Percentiles rank a stretch among this genome's conserved stretches.
phyloP scores from a whole-genome alignment of 129 eudicot species.

The Chrysanthemum seticuspe region DNA sequence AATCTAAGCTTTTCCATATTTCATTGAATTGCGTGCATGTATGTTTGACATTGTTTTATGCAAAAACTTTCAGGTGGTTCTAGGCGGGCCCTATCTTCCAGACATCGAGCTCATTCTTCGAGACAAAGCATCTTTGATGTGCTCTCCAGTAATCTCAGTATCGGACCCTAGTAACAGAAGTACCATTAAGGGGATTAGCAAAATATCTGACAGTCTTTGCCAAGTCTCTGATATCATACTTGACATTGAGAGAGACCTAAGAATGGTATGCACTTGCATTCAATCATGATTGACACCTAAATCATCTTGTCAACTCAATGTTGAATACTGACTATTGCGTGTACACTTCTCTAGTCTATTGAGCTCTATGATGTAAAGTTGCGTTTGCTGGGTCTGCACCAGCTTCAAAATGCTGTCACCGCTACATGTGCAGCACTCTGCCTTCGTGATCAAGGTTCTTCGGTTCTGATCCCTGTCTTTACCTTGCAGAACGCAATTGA shows the following conservation, averaged over 20 bases:
- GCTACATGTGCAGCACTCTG: constrained; percentile 96
- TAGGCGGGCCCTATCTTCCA: constrained; percentile 91
- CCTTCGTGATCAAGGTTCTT: constrained; percentile 79
- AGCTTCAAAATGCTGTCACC: constrained; percentile 92
- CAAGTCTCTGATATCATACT: constrained; percentile 76
- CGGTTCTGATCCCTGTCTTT: not conserved
- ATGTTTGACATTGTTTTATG: constrained; percentile 14
- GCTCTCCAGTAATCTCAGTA: constrained; percentile 71
- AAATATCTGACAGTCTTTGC: constrained; percentile 43
- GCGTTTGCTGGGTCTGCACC: constrained; percentile 80
- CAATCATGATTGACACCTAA: not conserved
- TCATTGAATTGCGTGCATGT: not conserved
- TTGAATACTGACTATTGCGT: constrained; percentile 3
- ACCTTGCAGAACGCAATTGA: not conserved
- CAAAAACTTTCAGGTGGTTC: constrained; percentile 59
- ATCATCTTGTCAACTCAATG: not conserved
- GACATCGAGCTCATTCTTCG: constrained; percentile 78
- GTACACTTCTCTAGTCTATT: constrained; percentile 51
- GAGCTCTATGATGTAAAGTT: constrained; percentile 66
- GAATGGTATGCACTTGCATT: constrained; percentile 46
- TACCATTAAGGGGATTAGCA: constrained; percentile 47
- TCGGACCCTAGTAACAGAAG: constrained; percentile 79
- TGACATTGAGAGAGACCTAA: constrained; percentile 47
- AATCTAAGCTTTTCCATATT: too few species aligned
- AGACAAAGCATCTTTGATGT: constrained; percentile 66